Evolutionary conservation across 768 basidiomycete species (phyloP), one percentile per base, ranked within the genome.

Genomic region (Boletellus ananas): DNA sequence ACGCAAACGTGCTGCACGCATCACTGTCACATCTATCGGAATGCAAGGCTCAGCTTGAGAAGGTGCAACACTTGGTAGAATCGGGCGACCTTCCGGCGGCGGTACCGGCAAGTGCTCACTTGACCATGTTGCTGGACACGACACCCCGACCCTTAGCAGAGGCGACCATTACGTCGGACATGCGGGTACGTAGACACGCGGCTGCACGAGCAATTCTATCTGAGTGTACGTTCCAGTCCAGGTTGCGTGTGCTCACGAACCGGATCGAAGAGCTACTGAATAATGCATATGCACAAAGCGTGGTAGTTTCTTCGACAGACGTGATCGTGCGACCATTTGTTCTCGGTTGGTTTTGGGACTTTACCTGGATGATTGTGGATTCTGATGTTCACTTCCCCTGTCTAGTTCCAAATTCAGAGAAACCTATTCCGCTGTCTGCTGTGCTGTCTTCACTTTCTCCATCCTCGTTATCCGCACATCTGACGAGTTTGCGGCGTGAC

Each of bases 221-320:
- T 57, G 16, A 58, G 17, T 47, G 14, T 12, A 25, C 17, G 5
- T 8, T 16, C 6, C 55, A 92, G 89, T 74, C 70, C 43, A 79
- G 72, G 56, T 75, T 81, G 50, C 76, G 74, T 51, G 75, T 79
- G 9, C 65, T 76, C 21, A 74, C 75, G 59, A 80, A 84, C 48
- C 78, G 79, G 34, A 67, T 80, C 7, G 82, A 88, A 60, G 90
- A 90, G 52, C 82, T 88, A 58, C 72, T 92, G 20, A 79, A 74
- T 55, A 81, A 87, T 41, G 84, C 84, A 3, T 90, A 81, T 59
- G 66, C 78, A 18, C 76, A 81, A 58, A 76, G 84, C 59, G 65
- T 90, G 21, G 59, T 73, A 3, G 63, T 86, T 25, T 74, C 76
- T 21, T 68, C 78, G 4, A 72, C 72, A 14, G 74, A 76, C 51